phyloP scores from a whole-genome alignment of 345 rosid species.

The Salix viminalis region DNA sequence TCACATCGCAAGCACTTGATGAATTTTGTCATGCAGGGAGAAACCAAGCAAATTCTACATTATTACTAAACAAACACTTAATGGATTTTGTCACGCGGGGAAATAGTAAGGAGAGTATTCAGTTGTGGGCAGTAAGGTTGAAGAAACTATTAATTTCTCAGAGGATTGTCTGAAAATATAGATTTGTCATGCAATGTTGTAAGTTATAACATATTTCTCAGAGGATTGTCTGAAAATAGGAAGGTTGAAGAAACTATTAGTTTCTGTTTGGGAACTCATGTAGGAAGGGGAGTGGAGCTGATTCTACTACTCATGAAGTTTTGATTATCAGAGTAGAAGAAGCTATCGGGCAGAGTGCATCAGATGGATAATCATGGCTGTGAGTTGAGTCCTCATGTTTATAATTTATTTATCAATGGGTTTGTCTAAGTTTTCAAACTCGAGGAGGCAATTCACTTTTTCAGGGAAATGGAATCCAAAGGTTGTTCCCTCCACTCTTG shows the following conservation, averaged over 20 bases:
- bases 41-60: too few species aligned
- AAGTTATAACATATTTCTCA: conserved; percentile 70
- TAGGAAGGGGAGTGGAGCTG: conserved; percentile 44
- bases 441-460: conserved; percentile 49
- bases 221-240: conserved; percentile 60
- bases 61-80: conserved; percentile 18
- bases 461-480: conserved; percentile 49
- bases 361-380: conserved; percentile 43
- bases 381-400: conserved; percentile 51
- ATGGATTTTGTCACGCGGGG: conserved; percentile 59
- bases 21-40: too few species aligned
- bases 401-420: conserved; percentile 61
- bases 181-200: conserved; percentile 28
- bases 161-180: conserved; percentile 28
- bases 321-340: conserved; percentile 51
- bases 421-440: conserved; percentile 60
- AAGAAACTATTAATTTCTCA: not conserved
- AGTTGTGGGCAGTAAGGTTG: conserved; percentile 75
- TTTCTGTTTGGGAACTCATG: conserved; percentile 58
- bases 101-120: conserved; percentile 57
- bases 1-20: too few species aligned
- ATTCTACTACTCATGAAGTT: conserved; percentile 59
- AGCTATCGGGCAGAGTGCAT: conserved; percentile 46
- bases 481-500: conserved; percentile 51
- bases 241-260: conserved; percentile 43